Evolutionary conservation across 495 filamentous ascomycete genomes (phyloP).

Genomic region (Xylaria scruposa): DNA sequence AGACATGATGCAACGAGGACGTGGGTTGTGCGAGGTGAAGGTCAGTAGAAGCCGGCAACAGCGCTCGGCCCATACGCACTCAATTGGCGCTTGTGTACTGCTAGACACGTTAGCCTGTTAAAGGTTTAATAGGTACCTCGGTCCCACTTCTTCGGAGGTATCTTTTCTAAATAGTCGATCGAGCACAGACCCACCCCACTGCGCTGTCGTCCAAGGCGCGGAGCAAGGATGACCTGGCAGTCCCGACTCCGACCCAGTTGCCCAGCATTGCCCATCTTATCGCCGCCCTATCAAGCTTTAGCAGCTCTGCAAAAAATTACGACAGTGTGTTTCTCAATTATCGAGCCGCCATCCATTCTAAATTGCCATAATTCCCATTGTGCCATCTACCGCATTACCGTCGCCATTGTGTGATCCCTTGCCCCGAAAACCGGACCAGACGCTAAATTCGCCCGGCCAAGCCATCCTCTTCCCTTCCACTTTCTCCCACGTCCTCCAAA

Average conservation of each 20-base stretch:
- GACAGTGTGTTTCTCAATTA: background rate
- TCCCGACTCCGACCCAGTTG: background rate
- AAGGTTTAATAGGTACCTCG: background rate
- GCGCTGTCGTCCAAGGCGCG: background rate
- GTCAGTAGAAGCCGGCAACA: background rate
- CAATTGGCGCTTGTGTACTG: background rate
- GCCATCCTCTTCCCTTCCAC: constrained; percentile 30
- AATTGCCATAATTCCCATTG: background rate
- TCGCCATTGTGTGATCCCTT: background rate
- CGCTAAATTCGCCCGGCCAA: constrained; percentile 34
- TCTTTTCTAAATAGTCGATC: no score
- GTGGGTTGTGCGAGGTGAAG: background rate
- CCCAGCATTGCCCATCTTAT: constrained; percentile 15
- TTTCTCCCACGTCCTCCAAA: constrained; percentile 40
- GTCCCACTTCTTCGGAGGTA: background rate
- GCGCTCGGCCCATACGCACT: background rate
- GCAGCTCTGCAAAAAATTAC: constrained; percentile 26
- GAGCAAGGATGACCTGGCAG: constrained; percentile 9
- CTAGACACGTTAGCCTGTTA: no score
- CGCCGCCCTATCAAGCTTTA: constrained; percentile 19
- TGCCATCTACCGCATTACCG: constrained; percentile 1
- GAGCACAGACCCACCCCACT: background rate
- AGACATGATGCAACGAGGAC: constrained; percentile 49
- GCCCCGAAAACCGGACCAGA: background rate
- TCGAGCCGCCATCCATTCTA: background rate